These are phyloP conservation scores for Cytospora leucostoma DNA, from an alignment of 2,329 filamentous ascomycete species.

Conservation along the genomic window DNA sequence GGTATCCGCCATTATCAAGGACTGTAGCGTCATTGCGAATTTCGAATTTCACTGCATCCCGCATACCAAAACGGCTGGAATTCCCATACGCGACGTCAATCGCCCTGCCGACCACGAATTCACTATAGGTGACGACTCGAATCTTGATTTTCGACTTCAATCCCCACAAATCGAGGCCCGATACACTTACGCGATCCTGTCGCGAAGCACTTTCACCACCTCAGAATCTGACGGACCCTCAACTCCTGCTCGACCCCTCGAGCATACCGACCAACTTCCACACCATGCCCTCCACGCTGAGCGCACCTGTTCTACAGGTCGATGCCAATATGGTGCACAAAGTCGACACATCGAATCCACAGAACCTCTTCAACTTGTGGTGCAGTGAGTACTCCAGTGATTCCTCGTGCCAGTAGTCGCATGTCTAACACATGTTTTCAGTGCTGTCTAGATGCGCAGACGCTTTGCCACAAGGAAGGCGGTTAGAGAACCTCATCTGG, in stretches of 20 bases:
- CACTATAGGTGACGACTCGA: constrained; percentile 23
- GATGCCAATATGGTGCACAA: constrained; percentile 91
- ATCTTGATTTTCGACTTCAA: not conserved
- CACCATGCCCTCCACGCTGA: constrained; percentile 80
- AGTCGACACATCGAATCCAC: constrained; percentile 88
- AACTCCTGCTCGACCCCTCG: constrained; percentile 40
- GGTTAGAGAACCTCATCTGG: constrained; percentile 96
- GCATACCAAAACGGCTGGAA: constrained; percentile 5
- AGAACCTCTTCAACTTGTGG: constrained; percentile 96
- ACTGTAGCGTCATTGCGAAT: constrained; percentile 10
- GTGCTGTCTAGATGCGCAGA: constrained; percentile 95
- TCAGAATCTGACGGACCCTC: constrained; percentile 29
- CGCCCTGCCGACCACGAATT: not conserved
- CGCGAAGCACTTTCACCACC: constrained; percentile 31
- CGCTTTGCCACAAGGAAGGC: constrained; percentile 87
- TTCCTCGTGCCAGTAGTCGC: constrained; percentile 8
- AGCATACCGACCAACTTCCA: constrained; percentile 37
- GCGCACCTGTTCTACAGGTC: constrained; percentile 85
- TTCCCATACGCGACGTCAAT: not conserved
- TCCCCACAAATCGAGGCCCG: constrained; percentile 9
- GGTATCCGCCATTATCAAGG: constrained; percentile 5
- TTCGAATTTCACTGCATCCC: constrained; percentile 3
- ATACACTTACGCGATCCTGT: constrained; percentile 30
- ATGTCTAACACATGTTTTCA: constrained; percentile 39
- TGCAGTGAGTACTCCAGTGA: constrained; percentile 66